Evolutionary conservation across 257 asterid genomes (phyloP).

Genomic region (Handroanthus guayacan): DNA sequence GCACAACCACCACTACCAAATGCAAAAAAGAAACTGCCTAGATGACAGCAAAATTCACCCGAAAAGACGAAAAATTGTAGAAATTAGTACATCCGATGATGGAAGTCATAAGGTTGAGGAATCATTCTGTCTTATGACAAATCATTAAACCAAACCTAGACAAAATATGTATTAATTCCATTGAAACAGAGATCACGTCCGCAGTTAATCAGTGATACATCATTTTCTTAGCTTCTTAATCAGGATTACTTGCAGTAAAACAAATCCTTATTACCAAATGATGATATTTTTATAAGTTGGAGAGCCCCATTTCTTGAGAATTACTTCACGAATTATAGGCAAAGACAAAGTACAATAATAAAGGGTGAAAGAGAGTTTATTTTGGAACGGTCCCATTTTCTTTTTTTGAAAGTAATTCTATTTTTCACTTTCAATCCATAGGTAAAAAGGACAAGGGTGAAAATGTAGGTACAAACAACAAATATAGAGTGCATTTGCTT

Average conservation of each 20-base stretch:
- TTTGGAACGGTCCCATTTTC: conserved; percentile 36
- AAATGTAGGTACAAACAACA: conserved; percentile 1
- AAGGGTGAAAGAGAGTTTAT: conserved; percentile 17
- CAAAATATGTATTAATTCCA: background rate
- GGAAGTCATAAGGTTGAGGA: background rate
- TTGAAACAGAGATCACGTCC: background rate
- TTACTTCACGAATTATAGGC: conserved; percentile 34
- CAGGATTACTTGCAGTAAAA: background rate
- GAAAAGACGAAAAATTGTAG: background rate
- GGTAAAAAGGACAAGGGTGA: conserved; percentile 1
- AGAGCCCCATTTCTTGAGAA: conserved; percentile 41
- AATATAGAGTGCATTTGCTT: too few relatives aligned
- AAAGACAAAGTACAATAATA: conserved; percentile 29
- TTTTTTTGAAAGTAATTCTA: conserved; percentile 18
- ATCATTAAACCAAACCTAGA: background rate
- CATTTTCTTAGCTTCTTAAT: background rate
- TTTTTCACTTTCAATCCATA: conserved; percentile 12
- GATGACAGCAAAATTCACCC: background rate
- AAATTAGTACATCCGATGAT: background rate
- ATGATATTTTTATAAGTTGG: conserved; percentile 23
- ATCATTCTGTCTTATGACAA: background rate
- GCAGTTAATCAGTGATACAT: background rate
- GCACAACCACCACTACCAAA: too few relatives aligned
- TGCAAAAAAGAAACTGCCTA: background rate
- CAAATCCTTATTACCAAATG: conserved; percentile 22